Conservation (phyloP, 805 yeast species). For the Teunomyces cretensis region DNA sequence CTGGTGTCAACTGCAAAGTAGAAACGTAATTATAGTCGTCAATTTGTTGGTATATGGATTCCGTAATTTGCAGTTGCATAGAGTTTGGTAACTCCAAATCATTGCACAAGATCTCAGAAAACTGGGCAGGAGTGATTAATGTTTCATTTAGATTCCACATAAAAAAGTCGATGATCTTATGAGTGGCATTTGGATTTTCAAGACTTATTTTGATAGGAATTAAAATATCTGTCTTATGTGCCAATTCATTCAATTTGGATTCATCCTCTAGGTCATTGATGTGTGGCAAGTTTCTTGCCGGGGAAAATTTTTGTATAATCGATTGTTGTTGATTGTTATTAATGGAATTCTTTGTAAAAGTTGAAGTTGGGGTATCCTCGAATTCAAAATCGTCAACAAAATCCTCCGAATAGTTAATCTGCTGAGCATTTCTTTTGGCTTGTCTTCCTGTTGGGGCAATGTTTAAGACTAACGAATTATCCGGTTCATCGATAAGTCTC, state of each 20-base stretch:
- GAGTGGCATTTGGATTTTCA: slow-evolving; percentile 53
- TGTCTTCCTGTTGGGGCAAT: slow-evolving; percentile 76
- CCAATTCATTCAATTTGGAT: slow-evolving; percentile 17
- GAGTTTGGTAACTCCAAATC: slow-evolving; percentile 79
- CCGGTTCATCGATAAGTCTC: slow-evolving; percentile 63
- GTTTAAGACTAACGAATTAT: slow-evolving; percentile 65
- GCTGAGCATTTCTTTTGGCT: slow-evolving; percentile 68
- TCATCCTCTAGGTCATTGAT: slow-evolving; percentile 24
- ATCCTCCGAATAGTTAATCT: slow-evolving; percentile 67
- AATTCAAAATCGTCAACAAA: slow-evolving; percentile 29
- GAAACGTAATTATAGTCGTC: slow-evolving; percentile 70
- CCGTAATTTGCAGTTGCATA: slow-evolving; percentile 61
- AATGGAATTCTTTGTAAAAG: slow-evolving; percentile 11
- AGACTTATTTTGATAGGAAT: slow-evolving; percentile 68
- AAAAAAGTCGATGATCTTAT: slow-evolving; percentile 59
- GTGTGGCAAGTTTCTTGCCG: slow-evolving; percentile 23
- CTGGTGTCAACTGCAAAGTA: slow-evolving; percentile 59
- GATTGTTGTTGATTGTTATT: slow-evolving; percentile 35
- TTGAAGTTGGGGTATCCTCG: slow-evolving; percentile 21
- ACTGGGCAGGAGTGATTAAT: slow-evolving; percentile 67
- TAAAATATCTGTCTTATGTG: slow-evolving; percentile 42
- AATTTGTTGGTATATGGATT: slow-evolving; percentile 75
- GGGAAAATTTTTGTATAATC: slow-evolving; percentile 28
- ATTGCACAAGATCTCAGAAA: slow-evolving; percentile 72
- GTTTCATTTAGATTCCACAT: slow-evolving; percentile 73